These are phyloP conservation scores for Kurtzmaniella quercitrusa DNA, from an alignment of 1,139 yeast genomes.

Conservation along the genomic window DNA sequence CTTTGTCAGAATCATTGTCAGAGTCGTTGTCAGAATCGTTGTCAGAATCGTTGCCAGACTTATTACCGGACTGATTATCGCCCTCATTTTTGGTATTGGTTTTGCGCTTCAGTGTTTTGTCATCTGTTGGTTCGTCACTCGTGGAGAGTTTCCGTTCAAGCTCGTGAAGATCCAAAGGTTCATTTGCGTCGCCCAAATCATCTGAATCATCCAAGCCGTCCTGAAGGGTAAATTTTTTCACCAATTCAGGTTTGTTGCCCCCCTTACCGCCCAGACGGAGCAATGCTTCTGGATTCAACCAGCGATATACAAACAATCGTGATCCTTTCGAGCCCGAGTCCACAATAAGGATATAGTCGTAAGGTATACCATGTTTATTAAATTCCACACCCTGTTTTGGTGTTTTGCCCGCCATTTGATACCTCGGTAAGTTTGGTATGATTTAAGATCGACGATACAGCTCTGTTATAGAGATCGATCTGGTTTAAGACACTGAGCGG, in stretches of 20 bases:
- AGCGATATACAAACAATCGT: constrained; percentile 66
- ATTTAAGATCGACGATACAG: not conserved
- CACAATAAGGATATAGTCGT: constrained; percentile 65
- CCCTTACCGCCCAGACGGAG: constrained; percentile 23
- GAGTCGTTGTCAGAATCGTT: constrained; percentile 8
- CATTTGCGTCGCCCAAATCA: no score
- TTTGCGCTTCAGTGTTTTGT: no score
- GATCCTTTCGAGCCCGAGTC: constrained; percentile 88
- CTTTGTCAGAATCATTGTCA: constrained; percentile 6
- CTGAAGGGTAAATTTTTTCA: constrained; percentile 12
- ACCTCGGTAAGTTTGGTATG: not conserved
- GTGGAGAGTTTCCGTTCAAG: no score
- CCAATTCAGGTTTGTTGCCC: constrained; percentile 12
- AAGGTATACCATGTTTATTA: constrained; percentile 41
- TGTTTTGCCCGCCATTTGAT: constrained; percentile 2
- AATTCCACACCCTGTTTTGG: constrained; percentile 28
- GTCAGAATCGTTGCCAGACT: no score
- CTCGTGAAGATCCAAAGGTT: no score
- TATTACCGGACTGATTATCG: constrained; percentile 9
- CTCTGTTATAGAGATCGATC: no score
- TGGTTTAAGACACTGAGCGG: no score
- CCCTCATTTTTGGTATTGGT: no score
- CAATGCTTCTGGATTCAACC: constrained; percentile 49
- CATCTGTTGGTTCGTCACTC: no score
- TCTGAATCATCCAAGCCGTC: not conserved